Evolutionary conservation across 202 grass and related monocot species (phyloP).

Genomic region (Carex arenaria): DNA sequence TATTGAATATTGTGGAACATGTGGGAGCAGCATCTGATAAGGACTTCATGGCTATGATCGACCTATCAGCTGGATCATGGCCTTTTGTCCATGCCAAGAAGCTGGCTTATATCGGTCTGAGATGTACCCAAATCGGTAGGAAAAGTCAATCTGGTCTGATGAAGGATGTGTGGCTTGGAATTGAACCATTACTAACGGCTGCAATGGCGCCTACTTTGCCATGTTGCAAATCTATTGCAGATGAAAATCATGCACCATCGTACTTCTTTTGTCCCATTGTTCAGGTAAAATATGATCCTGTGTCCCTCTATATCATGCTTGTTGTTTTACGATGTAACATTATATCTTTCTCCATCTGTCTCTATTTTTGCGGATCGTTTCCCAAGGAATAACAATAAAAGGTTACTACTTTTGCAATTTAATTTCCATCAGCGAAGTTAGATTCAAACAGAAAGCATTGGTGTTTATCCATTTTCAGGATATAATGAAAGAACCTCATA

Average conservation of each 20-base stretch:
- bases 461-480: conserved; percentile 41
- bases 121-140: conserved; percentile 52
- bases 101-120: conserved; percentile 64
- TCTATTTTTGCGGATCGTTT: neutral
- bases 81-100: conserved; percentile 71
- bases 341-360: neutral
- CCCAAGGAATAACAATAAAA: neutral
- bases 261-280: conserved; percentile 78
- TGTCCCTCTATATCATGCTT: neutral
- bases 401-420: neutral
- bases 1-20: conserved; percentile 11
- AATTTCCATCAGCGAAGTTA: neutral
- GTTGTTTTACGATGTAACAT: neutral
- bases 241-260: conserved; percentile 34
- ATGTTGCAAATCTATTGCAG: conserved; percentile 4
- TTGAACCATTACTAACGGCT: conserved; percentile 44
- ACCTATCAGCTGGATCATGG: conserved; percentile 67
- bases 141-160: conserved; percentile 46
- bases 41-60: conserved; percentile 40
- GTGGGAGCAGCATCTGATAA: conserved; percentile 54
- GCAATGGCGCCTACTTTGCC: conserved; percentile 21
- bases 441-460: neutral
- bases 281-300: conserved; percentile 35
- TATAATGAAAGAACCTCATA: conserved; percentile 68
- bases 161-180: conserved; percentile 53